These are phyloP conservation scores for Schizochytrium sp. DNA, from an alignment of 108 stramenopile genomes.

Conservation along the genomic window DNA sequence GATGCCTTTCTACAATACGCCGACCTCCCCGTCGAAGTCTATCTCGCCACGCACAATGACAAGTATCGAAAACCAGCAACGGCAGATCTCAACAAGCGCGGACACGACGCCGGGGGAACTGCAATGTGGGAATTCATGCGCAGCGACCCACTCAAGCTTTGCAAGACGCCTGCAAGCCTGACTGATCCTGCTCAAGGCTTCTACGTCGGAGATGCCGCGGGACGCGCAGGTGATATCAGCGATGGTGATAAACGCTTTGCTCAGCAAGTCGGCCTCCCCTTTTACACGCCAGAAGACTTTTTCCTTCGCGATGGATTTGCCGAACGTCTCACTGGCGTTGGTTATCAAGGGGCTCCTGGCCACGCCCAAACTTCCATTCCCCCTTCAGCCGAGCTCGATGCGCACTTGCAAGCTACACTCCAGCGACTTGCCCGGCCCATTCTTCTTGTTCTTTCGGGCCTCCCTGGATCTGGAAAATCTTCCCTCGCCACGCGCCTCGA, in stretches of 20 bases:
- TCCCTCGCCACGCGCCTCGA: not conserved
- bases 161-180: not conserved
- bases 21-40: not conserved
- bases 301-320: not conserved
- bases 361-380: no score
- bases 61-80: not conserved
- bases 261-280: not conserved
- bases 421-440: not conserved
- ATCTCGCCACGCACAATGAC: not conserved
- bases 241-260: not conserved
- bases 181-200: not conserved
- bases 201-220: constrained; percentile 12
- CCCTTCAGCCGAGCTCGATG: not conserved
- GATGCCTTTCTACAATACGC: not conserved
- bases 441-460: not conserved
- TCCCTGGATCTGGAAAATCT: not conserved
- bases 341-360: no score
- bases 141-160: not conserved
- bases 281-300: not conserved
- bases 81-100: not conserved
- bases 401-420: not conserved
- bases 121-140: not conserved
- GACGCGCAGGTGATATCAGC: not conserved
- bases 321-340: not conserved
- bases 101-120: not conserved